Percentiles rank a stretch among this genome's conserved stretches.
Evolutionary conservation across 176 grass and related monocot genomes (phyloP).

Genomic region (Zoysia japonica): DNA sequence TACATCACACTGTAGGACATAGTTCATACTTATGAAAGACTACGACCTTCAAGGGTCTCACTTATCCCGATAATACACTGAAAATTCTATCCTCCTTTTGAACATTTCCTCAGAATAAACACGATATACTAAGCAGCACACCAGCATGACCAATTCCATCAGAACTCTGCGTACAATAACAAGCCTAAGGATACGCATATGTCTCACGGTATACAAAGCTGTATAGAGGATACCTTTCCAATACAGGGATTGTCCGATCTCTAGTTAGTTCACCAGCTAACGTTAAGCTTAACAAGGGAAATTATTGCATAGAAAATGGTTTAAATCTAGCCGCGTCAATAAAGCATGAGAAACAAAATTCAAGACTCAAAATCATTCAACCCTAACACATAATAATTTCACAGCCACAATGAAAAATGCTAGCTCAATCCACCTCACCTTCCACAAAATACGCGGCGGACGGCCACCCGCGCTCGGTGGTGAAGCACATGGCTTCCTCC

Average conservation of each 20-base stretch:
- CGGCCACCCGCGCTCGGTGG: slow-evolving; percentile 59
- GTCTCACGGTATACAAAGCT: not conserved
- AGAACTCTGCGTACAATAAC: not conserved
- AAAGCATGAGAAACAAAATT: not conserved
- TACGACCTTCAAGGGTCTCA: not conserved
- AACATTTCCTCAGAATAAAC: slow-evolving; percentile 2
- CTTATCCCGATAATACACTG: not conserved
- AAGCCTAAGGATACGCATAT: not conserved
- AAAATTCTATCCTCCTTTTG: not conserved
- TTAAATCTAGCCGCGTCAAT: not conserved
- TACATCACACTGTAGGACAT: not conserved
- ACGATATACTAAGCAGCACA: not conserved
- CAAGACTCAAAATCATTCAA: not conserved
- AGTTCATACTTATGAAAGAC: not conserved
- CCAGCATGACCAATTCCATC: not conserved
- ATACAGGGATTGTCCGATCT: not conserved
- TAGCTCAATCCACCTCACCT: slow-evolving; percentile 46
- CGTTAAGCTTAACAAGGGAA: not conserved
- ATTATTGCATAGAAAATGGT: not conserved
- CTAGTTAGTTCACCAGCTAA: not conserved
- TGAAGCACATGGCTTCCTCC: slow-evolving; percentile 70
- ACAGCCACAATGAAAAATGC: slow-evolving; percentile 7
- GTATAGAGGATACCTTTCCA: not conserved
- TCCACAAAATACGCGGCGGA: slow-evolving; percentile 64
- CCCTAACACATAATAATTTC: slow-evolving; percentile 12